A percentile compares a stretch with the other conserved stretches of the same genome.
Evolutionary conservation across 2,329 filamentous ascomycete genomes (phyloP).

Genomic region (Xylariomycetidae sp.): DNA sequence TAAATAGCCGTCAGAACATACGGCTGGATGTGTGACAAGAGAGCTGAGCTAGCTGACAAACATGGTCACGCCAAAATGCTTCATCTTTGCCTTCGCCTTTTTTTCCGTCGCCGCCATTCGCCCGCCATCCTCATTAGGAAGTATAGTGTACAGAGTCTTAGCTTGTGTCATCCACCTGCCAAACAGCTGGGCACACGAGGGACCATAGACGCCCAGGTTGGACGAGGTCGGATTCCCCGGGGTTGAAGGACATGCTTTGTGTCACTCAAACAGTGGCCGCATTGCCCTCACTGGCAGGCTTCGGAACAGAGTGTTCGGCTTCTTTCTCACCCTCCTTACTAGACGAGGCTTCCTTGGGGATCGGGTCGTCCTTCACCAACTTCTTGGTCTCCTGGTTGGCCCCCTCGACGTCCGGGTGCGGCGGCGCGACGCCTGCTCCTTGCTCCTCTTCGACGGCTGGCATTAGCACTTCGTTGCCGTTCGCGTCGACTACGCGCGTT

Average conservation of each 20-base stretch:
- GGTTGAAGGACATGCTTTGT: not conserved
- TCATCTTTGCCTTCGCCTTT: no score
- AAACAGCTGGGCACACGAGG: no score
- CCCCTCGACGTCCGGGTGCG: constrained; percentile 56
- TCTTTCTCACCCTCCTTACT: constrained; percentile 56
- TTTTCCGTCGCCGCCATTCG: no score
- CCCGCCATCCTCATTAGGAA: no score
- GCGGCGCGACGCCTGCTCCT: constrained; percentile 44
- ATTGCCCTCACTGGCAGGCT: constrained; percentile 58
- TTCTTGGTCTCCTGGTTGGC: constrained; percentile 53
- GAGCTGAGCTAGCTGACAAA: no score
- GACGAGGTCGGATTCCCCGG: no score
- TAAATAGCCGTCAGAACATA: no score
- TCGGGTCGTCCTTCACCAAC: constrained; percentile 31
- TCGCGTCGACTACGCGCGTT: constrained; percentile 72
- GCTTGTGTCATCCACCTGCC: no score
- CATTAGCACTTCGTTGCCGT: constrained; percentile 67
- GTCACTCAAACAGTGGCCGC: constrained; percentile 41
- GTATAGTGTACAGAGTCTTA: no score
- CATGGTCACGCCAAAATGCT: no score
- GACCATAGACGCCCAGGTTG: no score
- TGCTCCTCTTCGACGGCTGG: constrained; percentile 35
- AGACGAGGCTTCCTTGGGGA: constrained; percentile 34
- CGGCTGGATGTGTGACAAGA: no score
- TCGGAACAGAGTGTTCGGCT: constrained; percentile 47